Base-by-base conservation (phyloP, 1,284 basidiomycete species). In the Rhodofomes roseus region DNA sequence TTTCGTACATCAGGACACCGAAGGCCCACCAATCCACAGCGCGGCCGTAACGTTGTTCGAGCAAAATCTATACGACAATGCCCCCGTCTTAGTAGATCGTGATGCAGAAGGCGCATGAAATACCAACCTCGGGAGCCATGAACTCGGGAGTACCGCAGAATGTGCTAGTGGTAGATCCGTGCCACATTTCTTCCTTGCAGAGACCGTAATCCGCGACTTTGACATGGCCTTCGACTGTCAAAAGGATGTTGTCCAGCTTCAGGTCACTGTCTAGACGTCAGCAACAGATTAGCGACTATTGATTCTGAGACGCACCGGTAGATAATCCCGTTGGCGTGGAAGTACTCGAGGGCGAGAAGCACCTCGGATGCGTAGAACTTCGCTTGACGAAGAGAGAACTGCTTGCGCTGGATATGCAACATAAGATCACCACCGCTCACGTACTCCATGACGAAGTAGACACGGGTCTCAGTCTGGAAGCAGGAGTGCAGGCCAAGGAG, bases 1-100 rank as follows among this genome's bases (percentile, higher is more conserved):
- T 99, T 77, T 99, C 97, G 73, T 99, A 99, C 51, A 94, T 98
- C 67, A 99, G 77, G 8, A 99, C 96, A 65, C 97, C 97, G 72
- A 99, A 99, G 8, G 97, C 97, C 97, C 97, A 99, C 97, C 97
- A 99, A 71, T 99, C 97, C 55, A 99, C 97, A 5, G 97, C 97
- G 48, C 95, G 91, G 12, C 95, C 95, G 70, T 99, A 99, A 58
- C 95, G 90, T 77, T 99, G 96, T 77, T 99, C 97, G 31, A 99
- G 83, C 58, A 99, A 81, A 72, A 99, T 99, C 93, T 97, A 37
- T 11, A 60, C 34, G 63, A 54, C 54, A 48, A 25, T 54, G 23
- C 31, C 31, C n/a, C 55, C 16, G 20, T 55, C 7, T 31, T 34
- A 34, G 31, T n/a, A 20, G 58, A 16, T 34, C 16, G 18, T 23